Conservation (phyloP, 108 stramenopile genomes). For the Seminavis robusta region DNA sequence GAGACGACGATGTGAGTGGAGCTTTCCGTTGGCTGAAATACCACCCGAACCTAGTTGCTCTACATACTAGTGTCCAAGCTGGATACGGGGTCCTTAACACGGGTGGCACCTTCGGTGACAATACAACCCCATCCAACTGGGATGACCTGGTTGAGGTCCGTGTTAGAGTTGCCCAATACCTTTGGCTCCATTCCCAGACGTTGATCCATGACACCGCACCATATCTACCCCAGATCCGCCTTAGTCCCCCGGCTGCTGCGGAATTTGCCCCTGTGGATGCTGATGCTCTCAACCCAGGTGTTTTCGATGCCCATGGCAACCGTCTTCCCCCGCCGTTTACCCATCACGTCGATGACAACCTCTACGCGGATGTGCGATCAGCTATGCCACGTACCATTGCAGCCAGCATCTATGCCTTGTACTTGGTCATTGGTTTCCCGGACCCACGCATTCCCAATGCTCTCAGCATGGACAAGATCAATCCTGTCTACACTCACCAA, state of each 20-base stretch:
- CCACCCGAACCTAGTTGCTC: too few relatives aligned
- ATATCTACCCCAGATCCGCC: background rate
- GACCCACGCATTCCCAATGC: background rate
- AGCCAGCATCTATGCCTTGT: too few relatives aligned
- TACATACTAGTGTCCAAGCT: too few relatives aligned
- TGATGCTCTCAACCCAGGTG: conserved; percentile 5
- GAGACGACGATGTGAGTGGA: too few relatives aligned
- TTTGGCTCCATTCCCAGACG: conserved; percentile 1
- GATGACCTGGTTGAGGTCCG: background rate
- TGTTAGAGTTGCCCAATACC: background rate
- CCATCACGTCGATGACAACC: too few relatives aligned
- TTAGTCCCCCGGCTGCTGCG: background rate
- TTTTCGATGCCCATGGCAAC: background rate
- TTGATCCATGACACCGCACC: background rate
- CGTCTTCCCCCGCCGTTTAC: conserved; percentile 1
- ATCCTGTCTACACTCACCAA: background rate
- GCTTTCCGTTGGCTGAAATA: too few relatives aligned
- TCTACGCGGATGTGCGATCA: background rate
- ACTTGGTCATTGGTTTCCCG: background rate
- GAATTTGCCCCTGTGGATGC: background rate
- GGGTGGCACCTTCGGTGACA: conserved; percentile 14
- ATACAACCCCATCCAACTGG: conserved; percentile 2
- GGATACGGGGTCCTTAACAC: too few relatives aligned
- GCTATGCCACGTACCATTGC: background rate
- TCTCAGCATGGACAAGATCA: conserved; percentile 1